Base-by-base conservation (phyloP, 2,329 filamentous ascomycete species). In the Daldinia eschscholtzii region DNA sequence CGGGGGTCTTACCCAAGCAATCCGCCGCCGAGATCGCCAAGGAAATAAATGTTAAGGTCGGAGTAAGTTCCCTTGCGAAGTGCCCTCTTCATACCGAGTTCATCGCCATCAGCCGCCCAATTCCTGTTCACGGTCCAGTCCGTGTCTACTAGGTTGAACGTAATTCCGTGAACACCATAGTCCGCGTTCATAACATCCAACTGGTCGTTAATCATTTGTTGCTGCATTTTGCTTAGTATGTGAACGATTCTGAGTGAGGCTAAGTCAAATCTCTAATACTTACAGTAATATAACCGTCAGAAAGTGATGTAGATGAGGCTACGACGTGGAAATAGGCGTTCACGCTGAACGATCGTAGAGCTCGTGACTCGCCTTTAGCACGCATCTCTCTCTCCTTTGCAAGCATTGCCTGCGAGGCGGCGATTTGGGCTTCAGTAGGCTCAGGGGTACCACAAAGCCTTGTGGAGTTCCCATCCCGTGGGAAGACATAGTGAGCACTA, bases 41-140 rank as follows among this genome's bases (percentile, higher is more conserved):
- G 76, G 76, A 84, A 83, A 80, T 85, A 85, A 48, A 85, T 46
- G 79, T 86, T 86, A 60, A 86, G 80, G 68, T 81, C 76, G 10
- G 74, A 65, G 76, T 85, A 85, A 64, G 78, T 78, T 53, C 84
- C 84, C 76, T 82, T 79, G 66, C 82, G 82, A 9, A 86, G 83
- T 28, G 79, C 73, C 42, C 65, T 73, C 80, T 85, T 85, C 83
- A 85, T 85, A 2, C 71, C 76, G 58, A 78, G 59, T 65, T 84
- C 81, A n/a, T 72, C 68, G 1, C 77, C 76, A 26, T 82, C 83
- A 13, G 65, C 70, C 33, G 83, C 82, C 83, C 84, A 87, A 72
- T 76, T 76, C 20, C 76, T 42, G 79, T 87, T 86, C 72, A 85
- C 76, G 39, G 84, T 85, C 69, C 79, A 82, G 62, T 81, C 81